Evolutionary conservation across 2,329 filamentous ascomycete genomes (phyloP), one percentile per base, ranked within the genome.

Genomic region (Cucurbitaria berberidis): DNA sequence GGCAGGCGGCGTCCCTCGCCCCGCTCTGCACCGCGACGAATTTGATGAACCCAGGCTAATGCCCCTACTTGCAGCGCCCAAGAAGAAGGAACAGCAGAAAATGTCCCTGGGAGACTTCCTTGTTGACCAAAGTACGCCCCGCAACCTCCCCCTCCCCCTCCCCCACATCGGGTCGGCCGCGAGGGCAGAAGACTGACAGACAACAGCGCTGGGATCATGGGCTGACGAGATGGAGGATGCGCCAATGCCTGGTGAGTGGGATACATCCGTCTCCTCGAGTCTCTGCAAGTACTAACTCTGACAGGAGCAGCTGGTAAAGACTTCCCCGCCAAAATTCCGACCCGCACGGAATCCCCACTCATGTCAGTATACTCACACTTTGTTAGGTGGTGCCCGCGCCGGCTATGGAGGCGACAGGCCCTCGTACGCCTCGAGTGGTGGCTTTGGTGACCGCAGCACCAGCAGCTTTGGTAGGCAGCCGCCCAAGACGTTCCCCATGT

Each of bases 31-130:
- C 59, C 47, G 55, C 53, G 44, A 38, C 54, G 46, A 55, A 36
- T 27, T 48, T 48, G 48, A 53, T 41, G 35, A 36, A 39, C 26
- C 55, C 66, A 59, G 59, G 74, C 83, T 86, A 69, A 86, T 76
- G 64, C 57, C 66, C 48, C 56, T 57, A 47, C 50, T 43, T 75
- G 56, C 73, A 96, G 93, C 90, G 85, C 93, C 93, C 67, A 90
- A 93, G 78, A 96, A 96, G 83, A 90, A 91, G 82, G 89, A 96
- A 81, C 84, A 86, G 78, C 89, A 96, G 87, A 99, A 96, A 85
- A 93, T 99, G 90, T 91, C 90, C 83, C 88, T 98, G 76, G 91
- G 91, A 84, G 90, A 91, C 80, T 99, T 99, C 86, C 86, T 99
- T 83, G 84, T 85, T 75, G 91, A 97, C 78, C 85, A 91, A 79